A percentile compares a stretch with the other conserved stretches of the same genome.
Conservation (phyloP, 352 stramenopile genomes). For the Phytophthora vignae region DNA sequence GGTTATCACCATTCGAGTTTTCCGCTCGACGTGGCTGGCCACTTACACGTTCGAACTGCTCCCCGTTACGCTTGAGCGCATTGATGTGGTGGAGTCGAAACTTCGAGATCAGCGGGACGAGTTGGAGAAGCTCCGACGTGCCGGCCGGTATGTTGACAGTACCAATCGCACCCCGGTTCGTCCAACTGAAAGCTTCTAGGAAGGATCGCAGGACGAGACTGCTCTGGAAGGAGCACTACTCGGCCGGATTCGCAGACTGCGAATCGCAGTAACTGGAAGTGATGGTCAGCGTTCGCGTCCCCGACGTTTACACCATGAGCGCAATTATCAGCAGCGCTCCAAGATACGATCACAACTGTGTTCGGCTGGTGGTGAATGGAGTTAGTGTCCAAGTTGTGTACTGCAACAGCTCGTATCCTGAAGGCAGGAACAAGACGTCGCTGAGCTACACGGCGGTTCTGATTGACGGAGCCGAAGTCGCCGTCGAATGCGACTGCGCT, state of each 20-base stretch:
- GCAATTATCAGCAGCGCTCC: too few species aligned
- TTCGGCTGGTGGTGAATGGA: not conserved
- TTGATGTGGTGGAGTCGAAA: too few species aligned
- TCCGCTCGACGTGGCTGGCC: not conserved
- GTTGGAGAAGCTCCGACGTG: too few species aligned
- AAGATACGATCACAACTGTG: not conserved
- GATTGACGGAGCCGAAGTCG: not conserved
- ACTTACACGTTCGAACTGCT: slow-evolving; percentile 13
- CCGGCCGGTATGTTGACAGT: too few species aligned
- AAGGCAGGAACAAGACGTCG: not conserved
- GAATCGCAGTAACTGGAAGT: not conserved
- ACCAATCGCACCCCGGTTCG: too few species aligned
- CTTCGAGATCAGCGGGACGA: too few species aligned
- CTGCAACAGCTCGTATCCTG: too few species aligned
- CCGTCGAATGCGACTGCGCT: not conserved
- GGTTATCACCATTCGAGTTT: not conserved
- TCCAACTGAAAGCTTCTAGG: too few species aligned
- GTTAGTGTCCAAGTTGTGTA: not conserved
- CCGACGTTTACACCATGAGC: too few species aligned
- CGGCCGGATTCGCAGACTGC: not conserved
- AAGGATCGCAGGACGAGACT: not conserved
- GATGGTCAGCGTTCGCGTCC: not conserved
- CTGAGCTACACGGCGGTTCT: not conserved
- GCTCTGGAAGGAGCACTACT: not conserved
- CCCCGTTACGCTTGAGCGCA: slow-evolving; percentile 1